Evolutionary conservation across 2,329 filamentous ascomycete genomes (phyloP), one percentile per base, ranked within the genome.

Genomic region (Neofusicoccum sp.): DNA sequence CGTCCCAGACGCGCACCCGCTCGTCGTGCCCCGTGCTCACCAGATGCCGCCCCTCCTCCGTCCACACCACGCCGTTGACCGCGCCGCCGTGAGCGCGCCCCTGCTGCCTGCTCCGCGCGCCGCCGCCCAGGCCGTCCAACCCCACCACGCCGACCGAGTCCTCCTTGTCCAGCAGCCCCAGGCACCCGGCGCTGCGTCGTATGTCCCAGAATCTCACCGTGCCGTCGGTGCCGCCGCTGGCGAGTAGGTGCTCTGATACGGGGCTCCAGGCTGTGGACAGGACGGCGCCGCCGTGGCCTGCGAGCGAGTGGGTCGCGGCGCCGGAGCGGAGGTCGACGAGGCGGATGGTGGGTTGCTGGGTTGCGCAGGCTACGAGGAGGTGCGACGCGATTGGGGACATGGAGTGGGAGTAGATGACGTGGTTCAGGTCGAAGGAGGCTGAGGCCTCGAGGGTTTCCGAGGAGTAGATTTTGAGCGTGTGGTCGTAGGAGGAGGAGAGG

Each of bases 131-230:
- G 12, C 77, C 76, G 41, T 81, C 77, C 43, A 75, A 79, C 69
- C 70, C 75, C 6, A 85, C 75, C 4, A 93, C 74, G 1, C 93
- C 93, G 3, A 90, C 80, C 2, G 87, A 88, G 71, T 97, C 92
- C 71, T 97, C 92, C 77, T 92, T 87, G 72, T 97, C 91, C 1
- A 98, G 82, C 44, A 90, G 84, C 0, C 89, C 92, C 36, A 98
- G 81, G 22, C 89, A 86, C 6, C 88, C 89, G 22, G 89, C 89
- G 34, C 91, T 90, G 36, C 91, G 87, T 3, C 94, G 85, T 31
- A 97, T 85, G 73, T 98, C 94, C 89, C 94, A 98, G 39, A 97
- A 81, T 28, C 93, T 86, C 2, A 93, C 87, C 8, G 87, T 89
- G 22, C 93, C 93, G 72, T 98, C 93, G 0, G 88, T 86, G n/a